Percentiles rank a stretch among this genome's conserved stretches.
Evolutionary conservation across 23 red algal species (phyloP).

Genomic region (Agarophyton chilense): DNA sequence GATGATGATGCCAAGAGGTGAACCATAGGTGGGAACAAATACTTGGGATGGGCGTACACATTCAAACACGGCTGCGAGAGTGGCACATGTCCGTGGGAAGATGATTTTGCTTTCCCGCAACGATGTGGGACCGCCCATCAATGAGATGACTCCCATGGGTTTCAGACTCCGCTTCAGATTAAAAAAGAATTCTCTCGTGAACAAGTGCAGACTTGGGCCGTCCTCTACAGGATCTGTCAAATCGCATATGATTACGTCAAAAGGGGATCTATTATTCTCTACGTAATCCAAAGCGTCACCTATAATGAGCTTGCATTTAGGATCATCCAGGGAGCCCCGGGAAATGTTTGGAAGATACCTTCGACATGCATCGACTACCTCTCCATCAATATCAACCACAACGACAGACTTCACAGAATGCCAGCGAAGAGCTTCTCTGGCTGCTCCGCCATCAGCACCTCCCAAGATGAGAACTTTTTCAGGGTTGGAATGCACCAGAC

Average conservation of each 20-base stretch:
- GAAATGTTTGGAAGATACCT: constrained; percentile 79
- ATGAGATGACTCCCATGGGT: constrained; percentile 66
- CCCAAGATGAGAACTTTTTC: constrained; percentile 84
- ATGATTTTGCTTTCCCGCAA: constrained; percentile 67
- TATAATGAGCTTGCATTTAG: constrained; percentile 52
- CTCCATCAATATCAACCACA: constrained; percentile 93
- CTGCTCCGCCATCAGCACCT: constrained; percentile 89
- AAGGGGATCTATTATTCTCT: constrained; percentile 27
- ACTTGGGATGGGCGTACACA: constrained; percentile 63
- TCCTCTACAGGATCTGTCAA: constrained; percentile 94
- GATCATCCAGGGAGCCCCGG: constrained; percentile 73
- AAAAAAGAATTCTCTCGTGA: constrained; percentile 84
- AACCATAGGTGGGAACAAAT: constrained; percentile 72
- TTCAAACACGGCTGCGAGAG: constrained; percentile 65
- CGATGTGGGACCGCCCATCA: constrained; percentile 78
- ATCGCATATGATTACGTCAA: constrained; percentile 95
- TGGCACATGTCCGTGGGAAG: constrained; percentile 64
- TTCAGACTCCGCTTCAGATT: constrained; percentile 55
- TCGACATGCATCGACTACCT: constrained; percentile 82
- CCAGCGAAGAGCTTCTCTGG: constrained; percentile 92
- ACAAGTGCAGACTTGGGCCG: constrained; percentile 77
- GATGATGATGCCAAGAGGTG: constrained; percentile 67
- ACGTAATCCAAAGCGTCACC: constrained; percentile 83
- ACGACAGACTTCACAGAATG: constrained; percentile 62
- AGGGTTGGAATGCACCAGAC: constrained; percentile 64